Percentiles rank a stretch among this genome's conserved stretches.
phyloP scores from a whole-genome alignment of 371 early-diverging fungal genomes.

The Rhizopus sp. region DNA sequence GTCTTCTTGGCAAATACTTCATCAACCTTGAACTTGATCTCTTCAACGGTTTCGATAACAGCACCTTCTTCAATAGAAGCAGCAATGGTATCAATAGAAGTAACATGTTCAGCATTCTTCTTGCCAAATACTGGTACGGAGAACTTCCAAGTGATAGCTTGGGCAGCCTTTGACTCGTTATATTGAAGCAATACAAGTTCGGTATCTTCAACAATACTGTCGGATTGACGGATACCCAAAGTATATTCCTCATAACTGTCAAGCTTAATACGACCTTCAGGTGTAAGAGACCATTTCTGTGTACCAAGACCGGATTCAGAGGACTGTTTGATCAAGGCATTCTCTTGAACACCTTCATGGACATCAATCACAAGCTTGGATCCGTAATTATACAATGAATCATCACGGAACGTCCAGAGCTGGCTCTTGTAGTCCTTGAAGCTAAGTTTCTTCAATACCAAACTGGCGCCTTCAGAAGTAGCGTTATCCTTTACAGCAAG shows the following conservation, averaged over 20 bases:
- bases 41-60: constrained; percentile 32
- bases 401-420: constrained; percentile 56
- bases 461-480: constrained; percentile 6
- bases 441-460: constrained; percentile 33
- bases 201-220: constrained; percentile 11
- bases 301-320: constrained; percentile 27
- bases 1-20: constrained; percentile 29
- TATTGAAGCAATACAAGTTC: constrained; percentile 15
- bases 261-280: constrained; percentile 38
- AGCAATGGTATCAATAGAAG: constrained; percentile 21
- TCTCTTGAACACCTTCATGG: constrained; percentile 23
- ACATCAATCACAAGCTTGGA: constrained; percentile 46
- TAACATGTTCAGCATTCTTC: constrained; percentile 7
- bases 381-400: constrained; percentile 56
- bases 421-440: constrained; percentile 42
- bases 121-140: constrained; percentile 46
- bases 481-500: constrained; percentile 31
- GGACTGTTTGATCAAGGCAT: constrained; percentile 22
- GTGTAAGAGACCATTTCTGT: constrained; percentile 44
- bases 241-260: constrained; percentile 30
- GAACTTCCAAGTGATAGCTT: constrained; percentile 37
- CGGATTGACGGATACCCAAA: constrained; percentile 26
- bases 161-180: constrained; percentile 12
- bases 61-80: constrained; percentile 28
- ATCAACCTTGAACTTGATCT: constrained; percentile 22